Base-by-base conservation (phyloP, 2,329 filamentous ascomycete genomes). In the Aspergillus felis region DNA sequence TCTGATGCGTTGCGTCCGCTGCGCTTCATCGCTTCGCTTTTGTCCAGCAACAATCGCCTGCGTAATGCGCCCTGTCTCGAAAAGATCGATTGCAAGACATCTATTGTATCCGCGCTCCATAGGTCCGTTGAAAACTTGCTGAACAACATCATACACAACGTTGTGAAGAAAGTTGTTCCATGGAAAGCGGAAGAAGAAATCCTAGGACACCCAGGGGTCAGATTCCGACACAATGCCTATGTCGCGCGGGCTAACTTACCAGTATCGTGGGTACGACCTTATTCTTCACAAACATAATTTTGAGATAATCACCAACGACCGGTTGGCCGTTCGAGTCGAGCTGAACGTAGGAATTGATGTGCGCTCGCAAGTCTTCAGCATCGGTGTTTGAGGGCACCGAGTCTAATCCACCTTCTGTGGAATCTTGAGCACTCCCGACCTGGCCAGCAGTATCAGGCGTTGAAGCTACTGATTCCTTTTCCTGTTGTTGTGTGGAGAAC, bases 81-180 rank as follows among this genome's bases (percentile, higher is more conserved):
- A 99, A 22, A 99, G 85, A 64, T 96, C 93, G 58, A 97, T 88
- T 12, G 94, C 93, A 53, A 99, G 80, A 50, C 86, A 88, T 10
- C 91, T 87, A 74, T 99, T 99, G 77, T 89, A 97, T 28, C 94
- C 92, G 59, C 92, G 89, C 66, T 97, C 93, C 90, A 99, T 96
- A 0, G 92, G 92, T 8, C 94, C 94, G 71, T 99, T 99, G 75
- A 99, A 97, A 1, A 99, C 94, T 78, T 99, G 94, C 74, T 99
- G 94, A 47, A 99, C 91, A 69, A 99, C 92, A 73, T 99, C 94
- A 72, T 99, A 99, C 50, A 99, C 94, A 47, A 99, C 94, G 70
- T 99, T 99, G 77, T 99, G 94, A 48, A 99, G 83, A 71, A 99
- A 99, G 74, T 99, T 99, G 76, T 99, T 99, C 94, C 94, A 99